Conservation (phyloP, 148 eudicot genomes). For the Chenopodium formosanum region DNA sequence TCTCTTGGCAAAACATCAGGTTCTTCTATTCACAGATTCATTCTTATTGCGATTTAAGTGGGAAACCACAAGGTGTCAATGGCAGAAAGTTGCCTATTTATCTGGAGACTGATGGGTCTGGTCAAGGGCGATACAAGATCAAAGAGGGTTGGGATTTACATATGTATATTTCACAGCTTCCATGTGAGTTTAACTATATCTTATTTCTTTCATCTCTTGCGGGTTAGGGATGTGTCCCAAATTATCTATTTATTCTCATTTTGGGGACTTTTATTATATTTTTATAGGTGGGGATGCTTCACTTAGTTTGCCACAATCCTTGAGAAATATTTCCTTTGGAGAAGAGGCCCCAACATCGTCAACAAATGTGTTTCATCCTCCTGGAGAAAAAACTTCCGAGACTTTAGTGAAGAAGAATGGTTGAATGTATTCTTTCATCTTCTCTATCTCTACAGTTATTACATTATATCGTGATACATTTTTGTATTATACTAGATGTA, state of each 20-base stretch:
- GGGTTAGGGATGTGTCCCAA: background rate
- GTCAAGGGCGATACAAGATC: constrained; percentile 48
- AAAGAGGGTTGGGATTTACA: constrained; percentile 77
- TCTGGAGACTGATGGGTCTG: constrained; percentile 41
- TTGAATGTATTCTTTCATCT: constrained; percentile 31
- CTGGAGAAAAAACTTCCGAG: constrained; percentile 24
- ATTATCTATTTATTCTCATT: background rate
- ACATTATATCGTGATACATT: background rate
- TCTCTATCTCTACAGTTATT: background rate
- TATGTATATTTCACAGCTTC: constrained; percentile 85
- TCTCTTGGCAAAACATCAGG: constrained; percentile 33
- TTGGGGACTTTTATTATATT: background rate
- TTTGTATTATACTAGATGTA: background rate
- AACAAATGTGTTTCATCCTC: constrained; percentile 11
- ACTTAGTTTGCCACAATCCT: constrained; percentile 43
- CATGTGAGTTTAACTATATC: constrained; percentile 53
- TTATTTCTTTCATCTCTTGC: background rate
- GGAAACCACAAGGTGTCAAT: constrained; percentile 30
- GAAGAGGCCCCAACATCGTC: constrained; percentile 30
- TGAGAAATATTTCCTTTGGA: constrained; percentile 43
- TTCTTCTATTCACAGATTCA: constrained; percentile 71
- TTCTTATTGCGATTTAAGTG: constrained; percentile 17
- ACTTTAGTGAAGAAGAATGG: constrained; percentile 36
- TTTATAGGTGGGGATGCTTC: constrained; percentile 75
- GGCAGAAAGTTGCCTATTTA: constrained; percentile 35